Base-by-base conservation (phyloP, 257 asterid species). In the Plectranthus barbatus region DNA sequence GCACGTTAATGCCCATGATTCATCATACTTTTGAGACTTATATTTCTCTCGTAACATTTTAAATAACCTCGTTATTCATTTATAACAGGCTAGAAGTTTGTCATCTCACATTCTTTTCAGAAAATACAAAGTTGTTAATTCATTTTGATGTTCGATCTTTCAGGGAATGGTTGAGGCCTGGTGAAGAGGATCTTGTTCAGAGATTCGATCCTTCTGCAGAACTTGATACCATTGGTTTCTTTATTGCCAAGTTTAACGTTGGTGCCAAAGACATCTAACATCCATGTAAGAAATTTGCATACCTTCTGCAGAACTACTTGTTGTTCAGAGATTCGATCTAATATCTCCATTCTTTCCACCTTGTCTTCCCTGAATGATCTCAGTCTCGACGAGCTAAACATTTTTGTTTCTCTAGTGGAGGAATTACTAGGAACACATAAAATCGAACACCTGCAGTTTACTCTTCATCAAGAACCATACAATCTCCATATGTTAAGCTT, bases 171-270 rank as follows among this genome's bases (percentile, higher is more conserved):
- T 77, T 93, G 60, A 87, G 86, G 68, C 84, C 93, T 0, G 94
- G 99, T 20, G 99, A 93, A 82, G 99, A 93, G 69, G 77, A 84
- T 47, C 79, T 87, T 57, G 97, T 93, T 68, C 99, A 93, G 82
- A 87, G 97, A 74, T 93, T 93, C 49, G 97, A 93, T 79, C 99
- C 97, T 7, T 85, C 96, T 4, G 83, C 96, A 14, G 48, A 82
- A 37, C 88, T 87, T 2, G 99, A 92, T 65, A 92, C 97, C 0
- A 85, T 92, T 18, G 99, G 99, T 29, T 89, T 92, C 73, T 92
- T 92, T 76, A 89, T 92, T 24, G 99, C 99, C 33, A 92, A 92
- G 83, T 92, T 92, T 44, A 81, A 67, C 7, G 99, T 92, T 41
- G 95, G 91, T 46, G n/a, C 65, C 41, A 85, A 86, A 84, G 82